Percentiles rank a stretch among this genome's conserved stretches.
Evolutionary conservation across 2,329 filamentous ascomycete genomes (phyloP).

Genomic region (Colletotrichum sp.): DNA sequence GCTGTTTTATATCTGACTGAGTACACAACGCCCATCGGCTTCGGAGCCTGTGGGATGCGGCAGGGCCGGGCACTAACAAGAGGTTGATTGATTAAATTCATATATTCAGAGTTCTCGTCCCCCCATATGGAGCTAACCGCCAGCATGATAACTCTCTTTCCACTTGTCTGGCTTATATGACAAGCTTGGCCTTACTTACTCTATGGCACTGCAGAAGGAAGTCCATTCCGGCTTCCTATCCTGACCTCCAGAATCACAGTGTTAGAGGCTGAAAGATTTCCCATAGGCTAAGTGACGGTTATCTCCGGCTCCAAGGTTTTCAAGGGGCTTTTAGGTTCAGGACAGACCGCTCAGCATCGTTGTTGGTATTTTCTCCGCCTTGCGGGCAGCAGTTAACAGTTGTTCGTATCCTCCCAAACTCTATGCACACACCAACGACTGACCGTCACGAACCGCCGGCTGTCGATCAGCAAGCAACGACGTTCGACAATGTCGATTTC

Average conservation of each 20-base stretch:
- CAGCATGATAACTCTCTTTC: not conserved
- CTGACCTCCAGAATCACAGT: not conserved
- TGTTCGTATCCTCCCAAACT: not conserved
- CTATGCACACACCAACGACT: too few relatives aligned
- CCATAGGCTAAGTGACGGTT: not conserved
- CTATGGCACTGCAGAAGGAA: too few relatives aligned
- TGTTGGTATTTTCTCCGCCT: not conserved
- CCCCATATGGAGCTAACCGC: not conserved
- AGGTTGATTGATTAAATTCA: not conserved
- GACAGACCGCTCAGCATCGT: not conserved
- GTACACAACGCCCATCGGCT: not conserved
- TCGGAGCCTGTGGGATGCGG: not conserved
- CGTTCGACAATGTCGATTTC: too few relatives aligned
- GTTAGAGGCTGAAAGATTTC: not conserved
- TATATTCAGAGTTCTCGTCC: not conserved
- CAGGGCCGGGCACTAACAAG: not conserved
- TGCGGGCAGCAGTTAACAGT: not conserved
- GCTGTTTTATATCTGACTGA: not conserved
- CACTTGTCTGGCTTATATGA: not conserved
- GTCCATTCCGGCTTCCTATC: accelerated
- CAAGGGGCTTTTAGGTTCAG: not conserved
- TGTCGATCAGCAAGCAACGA: too few relatives aligned
- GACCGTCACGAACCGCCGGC: too few relatives aligned
- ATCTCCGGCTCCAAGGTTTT: not conserved
- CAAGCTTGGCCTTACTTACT: too few relatives aligned